phyloP scores from a whole-genome alignment of 2,329 filamentous ascomycete species.

The Aureobasidium sp. region DNA sequence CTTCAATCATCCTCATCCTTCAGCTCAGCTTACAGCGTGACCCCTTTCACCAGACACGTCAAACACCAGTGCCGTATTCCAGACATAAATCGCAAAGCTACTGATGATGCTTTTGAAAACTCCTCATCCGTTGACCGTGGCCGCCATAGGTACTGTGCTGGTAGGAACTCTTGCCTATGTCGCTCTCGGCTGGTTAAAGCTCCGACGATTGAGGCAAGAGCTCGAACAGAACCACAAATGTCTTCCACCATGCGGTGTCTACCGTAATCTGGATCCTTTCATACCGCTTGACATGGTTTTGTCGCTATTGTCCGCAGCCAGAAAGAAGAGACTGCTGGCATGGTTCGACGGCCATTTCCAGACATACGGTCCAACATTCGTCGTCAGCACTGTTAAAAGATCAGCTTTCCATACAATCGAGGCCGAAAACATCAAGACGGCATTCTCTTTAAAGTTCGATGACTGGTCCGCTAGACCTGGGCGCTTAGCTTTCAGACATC shows the following conservation, averaged over 20 bases:
- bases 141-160: background rate
- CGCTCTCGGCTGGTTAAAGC: background rate
- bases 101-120: background rate
- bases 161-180: background rate
- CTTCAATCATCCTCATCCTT: background rate
- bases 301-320: constrained; percentile 2
- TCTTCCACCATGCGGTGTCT: background rate
- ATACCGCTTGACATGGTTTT: constrained; percentile 11
- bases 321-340: constrained; percentile 5
- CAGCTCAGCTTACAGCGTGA: background rate
- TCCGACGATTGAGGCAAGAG: background rate
- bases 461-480: constrained; percentile 37
- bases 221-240: background rate
- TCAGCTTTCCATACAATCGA: constrained; percentile 36
- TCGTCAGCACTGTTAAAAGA: constrained; percentile 27
- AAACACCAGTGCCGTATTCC: background rate
- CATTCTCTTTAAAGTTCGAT: constrained; percentile 40
- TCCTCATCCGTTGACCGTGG: background rate
- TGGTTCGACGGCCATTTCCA: constrained; percentile 5
- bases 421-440: constrained; percentile 42
- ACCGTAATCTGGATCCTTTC: background rate
- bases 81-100: background rate
- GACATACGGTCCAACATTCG: constrained; percentile 32
- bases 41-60: background rate
- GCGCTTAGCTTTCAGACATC: constrained; percentile 28